A percentile compares a stretch with the other conserved stretches of the same genome.
These are phyloP conservation scores for Teratosphaeria pseudoeucalypti DNA, from an alignment of 2,329 filamentous ascomycete species.

Conservation along the genomic window DNA sequence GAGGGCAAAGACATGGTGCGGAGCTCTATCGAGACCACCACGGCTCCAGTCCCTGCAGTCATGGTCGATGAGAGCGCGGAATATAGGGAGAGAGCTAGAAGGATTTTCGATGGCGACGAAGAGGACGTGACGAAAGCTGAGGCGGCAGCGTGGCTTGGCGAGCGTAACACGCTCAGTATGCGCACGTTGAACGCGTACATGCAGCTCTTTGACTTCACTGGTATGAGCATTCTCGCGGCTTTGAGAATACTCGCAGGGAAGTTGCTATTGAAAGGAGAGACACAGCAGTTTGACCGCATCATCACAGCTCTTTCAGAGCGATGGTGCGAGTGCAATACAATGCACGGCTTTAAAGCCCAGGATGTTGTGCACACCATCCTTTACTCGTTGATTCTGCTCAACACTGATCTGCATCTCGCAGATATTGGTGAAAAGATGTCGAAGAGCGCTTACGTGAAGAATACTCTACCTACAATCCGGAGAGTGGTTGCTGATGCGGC, in stretches of 20 bases:
- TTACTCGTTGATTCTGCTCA: slow-evolving; percentile 89
- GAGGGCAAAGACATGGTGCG: slow-evolving; percentile 34
- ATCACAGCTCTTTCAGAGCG: slow-evolving; percentile 77
- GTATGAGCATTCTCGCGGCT: slow-evolving; percentile 66
- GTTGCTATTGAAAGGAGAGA: slow-evolving; percentile 78
- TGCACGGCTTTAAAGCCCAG: slow-evolving; percentile 83
- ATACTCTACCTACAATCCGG: slow-evolving; percentile 82
- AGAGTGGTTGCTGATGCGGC: slow-evolving; percentile 65
- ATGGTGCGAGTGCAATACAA: slow-evolving; percentile 89
- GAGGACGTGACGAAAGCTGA: slow-evolving; percentile 68
- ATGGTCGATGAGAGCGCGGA: slow-evolving; percentile 37
- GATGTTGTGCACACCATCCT: slow-evolving; percentile 96
- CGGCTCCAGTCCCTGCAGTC: slow-evolving; percentile 4
- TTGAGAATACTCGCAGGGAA: slow-evolving; percentile 73
- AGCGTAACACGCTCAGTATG: slow-evolving; percentile 45
- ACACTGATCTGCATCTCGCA: slow-evolving; percentile 89
- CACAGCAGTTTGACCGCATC: slow-evolving; percentile 92
- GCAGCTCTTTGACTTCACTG: slow-evolving; percentile 78
- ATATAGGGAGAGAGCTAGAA: slow-evolving; percentile 66
- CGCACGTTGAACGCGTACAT: slow-evolving; percentile 69
- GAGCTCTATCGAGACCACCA: slow-evolving; percentile 23
- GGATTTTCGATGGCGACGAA: slow-evolving; percentile 77
- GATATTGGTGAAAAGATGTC: slow-evolving; percentile 98
- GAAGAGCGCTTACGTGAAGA: slow-evolving; percentile 84
- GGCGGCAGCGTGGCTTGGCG: slow-evolving; percentile 82